These are phyloP conservation scores for Boletellus emodensis DNA, from an alignment of 768 basidiomycete genomes.

Conservation along the genomic window DNA sequence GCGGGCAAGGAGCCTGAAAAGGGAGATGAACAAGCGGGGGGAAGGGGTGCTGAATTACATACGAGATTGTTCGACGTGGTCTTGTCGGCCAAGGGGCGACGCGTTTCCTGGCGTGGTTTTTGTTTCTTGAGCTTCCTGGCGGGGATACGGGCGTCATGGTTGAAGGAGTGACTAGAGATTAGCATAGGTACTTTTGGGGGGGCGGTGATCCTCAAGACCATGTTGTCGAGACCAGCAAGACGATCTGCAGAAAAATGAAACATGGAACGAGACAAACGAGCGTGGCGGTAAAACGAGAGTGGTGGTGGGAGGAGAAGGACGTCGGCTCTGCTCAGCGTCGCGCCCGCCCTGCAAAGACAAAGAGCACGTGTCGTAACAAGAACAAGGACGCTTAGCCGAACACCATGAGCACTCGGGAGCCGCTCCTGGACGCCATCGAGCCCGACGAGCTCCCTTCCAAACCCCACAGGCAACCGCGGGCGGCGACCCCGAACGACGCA, in stretches of 20 bases:
- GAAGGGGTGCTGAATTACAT: constrained; percentile 17
- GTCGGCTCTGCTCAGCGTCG: constrained; percentile 11
- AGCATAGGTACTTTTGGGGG: constrained; percentile 27
- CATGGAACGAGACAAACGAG: constrained; percentile 24
- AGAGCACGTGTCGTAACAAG: constrained; percentile 10
- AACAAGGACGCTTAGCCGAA: constrained; percentile 5
- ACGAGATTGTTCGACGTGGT: constrained; percentile 27
- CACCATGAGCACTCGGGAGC: constrained; percentile 56
- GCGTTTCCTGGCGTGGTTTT: constrained; percentile 16
- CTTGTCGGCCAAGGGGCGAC: constrained; percentile 33
- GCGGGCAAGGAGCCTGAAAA: constrained; percentile 11
- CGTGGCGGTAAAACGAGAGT: neutral
- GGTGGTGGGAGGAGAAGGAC: neutral
- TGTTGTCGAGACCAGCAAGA: constrained; percentile 42
- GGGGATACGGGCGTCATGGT: constrained; percentile 17
- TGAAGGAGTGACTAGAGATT: constrained; percentile 21
- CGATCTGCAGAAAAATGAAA: constrained; percentile 36
- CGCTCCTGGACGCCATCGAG: constrained; percentile 79
- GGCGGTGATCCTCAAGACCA: constrained; percentile 34
- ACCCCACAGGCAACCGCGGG: constrained; percentile 41
- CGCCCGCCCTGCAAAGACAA: constrained; percentile 11
- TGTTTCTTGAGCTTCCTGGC: constrained; percentile 24
- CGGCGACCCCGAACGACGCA: constrained; percentile 59
- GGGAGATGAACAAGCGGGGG: constrained; percentile 12
- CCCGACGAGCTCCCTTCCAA: constrained; percentile 60